Evolutionary conservation across 192 early-diverging fungal species (phyloP), one percentile per base, ranked within the genome.

Genomic region (Paraglomus occultum): DNA sequence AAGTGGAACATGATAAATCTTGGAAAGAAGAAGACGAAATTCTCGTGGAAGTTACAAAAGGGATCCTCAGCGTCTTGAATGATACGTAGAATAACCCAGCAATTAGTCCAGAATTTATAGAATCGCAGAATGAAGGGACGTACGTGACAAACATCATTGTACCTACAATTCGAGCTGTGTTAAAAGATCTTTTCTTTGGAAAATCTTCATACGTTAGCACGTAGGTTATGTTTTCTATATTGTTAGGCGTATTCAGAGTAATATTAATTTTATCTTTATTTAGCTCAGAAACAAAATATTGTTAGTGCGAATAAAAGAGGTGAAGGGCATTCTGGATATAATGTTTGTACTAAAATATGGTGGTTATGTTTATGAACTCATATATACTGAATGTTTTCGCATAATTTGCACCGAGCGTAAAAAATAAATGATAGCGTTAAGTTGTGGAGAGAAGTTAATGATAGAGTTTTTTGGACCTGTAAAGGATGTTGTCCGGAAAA

Each of bases 21-120:
- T 55, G 53, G 53, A 55, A 55, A 55, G 53, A 55, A 55, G 53
- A 22, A 55, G 20, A 55, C 14, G 53, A 20, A 55, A 55, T 55
- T 55, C 53, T 55, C 18, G 53, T 17, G 53, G 53, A 55, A 55
- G 53, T 55, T 55, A 55, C 53, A 55, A 55, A 17, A 55, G 18
- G 20, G 39, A 55, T 55, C 53, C 20, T 55, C 18, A 18, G 53
- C 53, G 53, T 55, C 53, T 55, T 55, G 53, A 55, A 38, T 55
- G 53, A 55, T 55, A 18, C n/a, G 39, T 55, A 11, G 20, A 55
- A 55, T 9, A 55, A 55, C 18, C 20, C 53, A 55, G 53, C 53
- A 55, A 8, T 55, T 18, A 17, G 53, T 4, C n/a, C 53, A 4
- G 53, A 55, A 55, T 55, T 55, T 18, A 55, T 55, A 55, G 53